Base-by-base conservation (phyloP, 2,329 filamentous ascomycete genomes). In the Verticillium longisporum region DNA sequence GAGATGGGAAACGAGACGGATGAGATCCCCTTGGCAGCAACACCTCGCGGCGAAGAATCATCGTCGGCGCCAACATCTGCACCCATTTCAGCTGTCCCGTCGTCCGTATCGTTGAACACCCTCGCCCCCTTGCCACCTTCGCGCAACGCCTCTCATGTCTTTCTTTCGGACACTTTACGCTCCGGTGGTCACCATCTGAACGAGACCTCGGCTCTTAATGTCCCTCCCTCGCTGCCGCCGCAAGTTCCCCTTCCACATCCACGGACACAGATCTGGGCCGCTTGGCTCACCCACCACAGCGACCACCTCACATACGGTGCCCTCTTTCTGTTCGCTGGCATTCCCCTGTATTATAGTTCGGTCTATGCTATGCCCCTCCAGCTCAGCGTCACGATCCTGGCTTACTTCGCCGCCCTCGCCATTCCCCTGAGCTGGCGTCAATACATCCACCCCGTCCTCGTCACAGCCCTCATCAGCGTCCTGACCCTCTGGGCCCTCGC, bases 391-490 rank as follows among this genome's bases (percentile, higher is more conserved):
- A 83, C 78, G 61, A 66, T 84, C 6, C 74, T 87, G 3, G 71
- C 78, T 55, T 87, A 83, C 72, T 78, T 82, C 60, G 70, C 72
- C 6, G 81, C 83, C 15, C 69, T 80, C 57, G 73, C 78, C 0
- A 69, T 86, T 10, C 80, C 84, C 0, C 68, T 75, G 0, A 70
- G 65, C 2, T 85, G 80, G 77, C 73, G 75, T 21, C 77, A 79
- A 53, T 80, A 83, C 65, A 73, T 87, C 3, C 84, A 88, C 68
- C 84, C 84, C 0, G 83, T 87, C 1, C 73, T 87, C 3, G 77
- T 84, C 7, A 81, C 82, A 1, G 82, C 84, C 1, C 74, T 81
- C 11, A 66, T 81, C 63, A 83, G 81, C 1, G 78, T 85, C 9
- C 70, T 86, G 1, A 71, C 74, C 1, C 72, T 86, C 61, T 87